A percentile compares a stretch with the other conserved stretches of the same genome.
Conservation (phyloP, 306 rosid genomes). For the Styphnolobium japonicum region DNA sequence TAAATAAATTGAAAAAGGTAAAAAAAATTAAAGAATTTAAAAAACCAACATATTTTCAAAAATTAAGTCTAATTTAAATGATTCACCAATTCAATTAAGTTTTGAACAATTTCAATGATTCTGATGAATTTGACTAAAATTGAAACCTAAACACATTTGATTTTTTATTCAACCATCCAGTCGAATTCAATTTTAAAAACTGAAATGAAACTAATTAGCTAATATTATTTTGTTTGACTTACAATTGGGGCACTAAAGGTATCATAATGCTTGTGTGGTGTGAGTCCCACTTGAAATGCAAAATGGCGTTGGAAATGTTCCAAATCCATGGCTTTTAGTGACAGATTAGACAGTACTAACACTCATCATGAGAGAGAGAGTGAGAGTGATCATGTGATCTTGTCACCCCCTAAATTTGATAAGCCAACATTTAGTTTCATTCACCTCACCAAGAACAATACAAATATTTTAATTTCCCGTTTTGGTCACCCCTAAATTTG, state of each 20-base stretch:
- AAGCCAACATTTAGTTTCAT: not conserved
- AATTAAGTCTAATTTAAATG: no score
- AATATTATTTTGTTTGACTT: constrained; percentile 7
- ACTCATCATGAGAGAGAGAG: not conserved
- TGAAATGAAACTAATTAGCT: not conserved
- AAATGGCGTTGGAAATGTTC: not conserved
- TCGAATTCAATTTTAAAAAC: no score
- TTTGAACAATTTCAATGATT: no score
- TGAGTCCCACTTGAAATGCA: constrained; percentile 15
- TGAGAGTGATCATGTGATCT: not conserved
- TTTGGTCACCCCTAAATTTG: not conserved
- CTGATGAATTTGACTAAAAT: no score
- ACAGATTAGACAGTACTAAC: not conserved
- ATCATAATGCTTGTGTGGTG: not conserved
- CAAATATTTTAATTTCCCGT: not conserved
- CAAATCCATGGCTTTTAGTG: constrained; percentile 7
- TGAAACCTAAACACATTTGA: no score
- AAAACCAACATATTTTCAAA: no score
- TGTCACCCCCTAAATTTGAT: not conserved
- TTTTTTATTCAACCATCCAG: no score
- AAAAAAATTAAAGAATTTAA: no score
- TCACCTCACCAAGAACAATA: not conserved
- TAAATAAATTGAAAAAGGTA: no score
- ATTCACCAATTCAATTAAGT: no score
- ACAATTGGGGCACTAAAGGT: not conserved